Conservation (phyloP, 306 rosid genomes). For the Boehmeria nivea region DNA sequence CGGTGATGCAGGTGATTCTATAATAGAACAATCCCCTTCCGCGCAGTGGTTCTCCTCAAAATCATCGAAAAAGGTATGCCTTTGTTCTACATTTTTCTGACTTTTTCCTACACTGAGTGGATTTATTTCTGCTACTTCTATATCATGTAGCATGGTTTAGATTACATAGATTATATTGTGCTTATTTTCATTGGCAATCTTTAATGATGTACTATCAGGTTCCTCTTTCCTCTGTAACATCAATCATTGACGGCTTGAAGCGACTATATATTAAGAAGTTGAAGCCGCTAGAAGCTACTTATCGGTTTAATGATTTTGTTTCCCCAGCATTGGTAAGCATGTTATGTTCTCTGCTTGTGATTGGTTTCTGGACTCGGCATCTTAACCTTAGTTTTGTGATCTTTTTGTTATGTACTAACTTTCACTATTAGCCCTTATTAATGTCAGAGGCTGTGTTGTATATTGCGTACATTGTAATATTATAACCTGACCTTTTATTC, state of each 20-base stretch:
- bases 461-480: background rate
- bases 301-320: conserved; percentile 72
- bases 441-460: conserved; percentile 7
- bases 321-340: conserved; percentile 71
- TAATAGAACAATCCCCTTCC: conserved; percentile 41
- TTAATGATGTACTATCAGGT: conserved; percentile 33
- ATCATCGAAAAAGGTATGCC: conserved; percentile 55
- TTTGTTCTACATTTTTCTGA: conserved; percentile 7
- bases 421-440: no score
- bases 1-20: conserved; percentile 42
- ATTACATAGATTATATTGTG: background rate
- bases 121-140: background rate
- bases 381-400: background rate
- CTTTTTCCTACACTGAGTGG: no score
- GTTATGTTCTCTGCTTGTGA: background rate
- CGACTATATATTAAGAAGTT: conserved; percentile 80
- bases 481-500: conserved; percentile 3
- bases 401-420: no score
- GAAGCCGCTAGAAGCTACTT: conserved; percentile 84
- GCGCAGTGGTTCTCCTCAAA: conserved; percentile 67
- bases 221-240: conserved; percentile 73
- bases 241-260: conserved; percentile 82
- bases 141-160: background rate
- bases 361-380: background rate
- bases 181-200: background rate